Conservation (phyloP, 2,329 filamentous ascomycete species). For the Epichloe aotearoae region DNA sequence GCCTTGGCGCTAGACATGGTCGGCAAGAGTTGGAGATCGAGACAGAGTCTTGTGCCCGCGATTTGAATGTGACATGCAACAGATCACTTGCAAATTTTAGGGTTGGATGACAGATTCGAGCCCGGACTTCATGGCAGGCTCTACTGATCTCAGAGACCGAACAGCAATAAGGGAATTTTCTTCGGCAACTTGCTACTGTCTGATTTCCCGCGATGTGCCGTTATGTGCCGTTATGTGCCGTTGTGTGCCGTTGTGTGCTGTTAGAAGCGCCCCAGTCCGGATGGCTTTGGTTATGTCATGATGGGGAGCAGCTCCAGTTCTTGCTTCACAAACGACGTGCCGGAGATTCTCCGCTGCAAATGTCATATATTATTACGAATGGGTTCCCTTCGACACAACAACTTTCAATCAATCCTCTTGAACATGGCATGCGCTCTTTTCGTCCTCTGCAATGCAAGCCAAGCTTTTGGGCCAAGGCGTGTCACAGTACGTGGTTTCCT, state of each 20-base stretch:
- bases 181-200: neutral
- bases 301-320: neutral
- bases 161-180: neutral
- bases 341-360: neutral
- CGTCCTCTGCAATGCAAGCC: no score
- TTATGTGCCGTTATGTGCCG: neutral
- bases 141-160: neutral
- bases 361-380: neutral
- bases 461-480: no score
- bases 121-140: neutral
- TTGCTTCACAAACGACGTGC: neutral
- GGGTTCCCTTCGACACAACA: no score
- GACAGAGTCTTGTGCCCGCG: neutral
- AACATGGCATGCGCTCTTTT: no score
- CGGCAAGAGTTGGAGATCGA: neutral
- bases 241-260: no score
- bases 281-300: slow-evolving; percentile 1
- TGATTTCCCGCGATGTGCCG: neutral
- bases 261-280: neutral
- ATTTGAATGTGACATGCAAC: neutral
- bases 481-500: no score
- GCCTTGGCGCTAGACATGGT: slow-evolving; percentile 50
- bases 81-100: neutral
- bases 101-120: neutral
- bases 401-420: no score